Evolutionary conservation across 2,329 filamentous ascomycete genomes (phyloP), one percentile per base, ranked within the genome.

Genomic region (Colletotrichum camelliae): DNA sequence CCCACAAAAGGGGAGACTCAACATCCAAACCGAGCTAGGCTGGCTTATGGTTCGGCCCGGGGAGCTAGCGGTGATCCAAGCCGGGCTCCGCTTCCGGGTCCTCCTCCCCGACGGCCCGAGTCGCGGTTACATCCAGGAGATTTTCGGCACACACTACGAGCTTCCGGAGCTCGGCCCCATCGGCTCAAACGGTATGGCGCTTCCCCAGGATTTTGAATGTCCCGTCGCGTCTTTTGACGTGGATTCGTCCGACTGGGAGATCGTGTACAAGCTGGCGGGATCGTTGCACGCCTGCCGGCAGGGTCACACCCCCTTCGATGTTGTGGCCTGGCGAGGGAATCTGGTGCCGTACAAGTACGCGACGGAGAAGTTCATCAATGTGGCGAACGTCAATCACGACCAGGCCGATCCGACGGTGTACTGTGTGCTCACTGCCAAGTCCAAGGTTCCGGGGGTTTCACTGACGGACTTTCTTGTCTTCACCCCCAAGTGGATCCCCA

Each of bases 111-210:
- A 91, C 5, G 84, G 89, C 37, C 89, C 90, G 4, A 86, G 91
- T 67, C 91, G 91, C 15, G 93, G 78, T 74, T 79, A 93, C 81
- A 90, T 93, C 67, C 89, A 91, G 48, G 92, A 94, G 81, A 85
- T 93, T 29, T 94, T 92, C 82, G 91, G 92, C 68, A 88, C 88
- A 2, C 90, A 90, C 80, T 94, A 61, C 79, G 85, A 88, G 65
- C 87, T 94, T 0, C 92, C 92, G 1, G 92, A 93, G 70, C 86
- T 94, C 1, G 92, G 92, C 0, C 91, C 91, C 0, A 87, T 94
- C 33, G 92, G 92, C 3, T 91, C 89, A 9, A 92, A 92, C 58
- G 58, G 58, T 7, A 61, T 61, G 58, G 31, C 58, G 29, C 33
- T 61, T 27, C 58, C 79, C 90, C 87, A 92, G 9, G 92, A 94